Conservation (phyloP, 106 monocot species). For the Chionographis japonica region DNA sequence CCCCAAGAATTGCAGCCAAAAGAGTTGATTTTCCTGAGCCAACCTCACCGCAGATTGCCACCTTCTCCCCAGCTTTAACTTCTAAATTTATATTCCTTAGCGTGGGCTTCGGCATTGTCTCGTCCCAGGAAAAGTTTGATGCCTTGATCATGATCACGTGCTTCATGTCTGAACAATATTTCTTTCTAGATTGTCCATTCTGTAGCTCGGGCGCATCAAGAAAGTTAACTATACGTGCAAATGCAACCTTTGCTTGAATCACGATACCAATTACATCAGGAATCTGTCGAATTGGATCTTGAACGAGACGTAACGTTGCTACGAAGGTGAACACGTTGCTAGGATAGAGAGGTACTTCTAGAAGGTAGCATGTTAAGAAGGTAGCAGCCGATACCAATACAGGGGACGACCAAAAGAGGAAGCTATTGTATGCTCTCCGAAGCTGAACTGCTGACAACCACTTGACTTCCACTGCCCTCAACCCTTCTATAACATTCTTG, state of each 20-base stretch:
- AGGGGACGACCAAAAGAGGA: slow-evolving; percentile 87
- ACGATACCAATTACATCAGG: slow-evolving; percentile 86
- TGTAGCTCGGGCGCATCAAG: slow-evolving; percentile 76
- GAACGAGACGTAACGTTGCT: slow-evolving; percentile 91
- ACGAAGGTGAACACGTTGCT: slow-evolving; percentile 94
- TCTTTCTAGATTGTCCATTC: slow-evolving; percentile 23
- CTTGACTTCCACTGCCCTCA: slow-evolving; percentile 53
- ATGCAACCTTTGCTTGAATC: slow-evolving; percentile 92
- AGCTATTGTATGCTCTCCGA: slow-evolving; percentile 62
- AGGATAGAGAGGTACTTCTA: slow-evolving; percentile 64
- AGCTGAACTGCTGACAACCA: slow-evolving; percentile 81
- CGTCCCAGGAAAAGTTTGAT: slow-evolving; percentile 80
- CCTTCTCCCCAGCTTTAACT: slow-evolving; percentile 59
- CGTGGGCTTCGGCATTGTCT: slow-evolving; percentile 32
- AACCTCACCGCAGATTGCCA: slow-evolving; percentile 94
- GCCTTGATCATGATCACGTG: slow-evolving; percentile 49
- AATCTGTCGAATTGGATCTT: slow-evolving; percentile 77
- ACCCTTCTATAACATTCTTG: slow-evolving; percentile 55
- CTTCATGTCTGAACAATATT: not conserved
- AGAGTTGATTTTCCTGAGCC: slow-evolving; percentile 96
- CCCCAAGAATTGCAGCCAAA: slow-evolving; percentile 85
- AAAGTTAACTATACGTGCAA: slow-evolving; percentile 63
- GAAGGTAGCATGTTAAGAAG: slow-evolving; percentile 76
- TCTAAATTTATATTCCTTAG: slow-evolving; percentile 57
- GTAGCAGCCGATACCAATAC: slow-evolving; percentile 79